A percentile compares a stretch with the other conserved stretches of the same genome.
phyloP scores from a whole-genome alignment of 805 yeast genomes.

The Yamadazyma paraphyllophila region DNA sequence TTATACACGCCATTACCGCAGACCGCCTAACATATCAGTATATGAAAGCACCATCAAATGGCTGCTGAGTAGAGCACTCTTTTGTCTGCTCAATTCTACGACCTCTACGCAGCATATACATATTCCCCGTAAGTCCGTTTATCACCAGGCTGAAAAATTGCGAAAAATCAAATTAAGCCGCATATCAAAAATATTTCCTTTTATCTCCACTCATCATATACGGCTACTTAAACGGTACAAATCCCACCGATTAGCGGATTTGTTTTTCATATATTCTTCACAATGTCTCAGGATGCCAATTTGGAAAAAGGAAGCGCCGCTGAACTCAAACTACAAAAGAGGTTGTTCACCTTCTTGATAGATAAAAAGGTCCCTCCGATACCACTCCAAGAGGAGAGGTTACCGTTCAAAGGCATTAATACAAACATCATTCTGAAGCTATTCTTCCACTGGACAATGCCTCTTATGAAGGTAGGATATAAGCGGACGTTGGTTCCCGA shows the following conservation, averaged over 20 bases:
- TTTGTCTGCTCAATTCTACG: too few relatives aligned
- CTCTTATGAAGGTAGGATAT: slow-evolving; percentile 60
- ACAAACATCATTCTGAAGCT: slow-evolving; percentile 38
- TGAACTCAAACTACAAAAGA: slow-evolving; percentile 24
- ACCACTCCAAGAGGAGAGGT: slow-evolving; percentile 49
- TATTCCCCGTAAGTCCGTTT: not conserved
- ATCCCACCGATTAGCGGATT: not conserved
- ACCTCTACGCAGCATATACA: not conserved
- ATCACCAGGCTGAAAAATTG: not conserved
- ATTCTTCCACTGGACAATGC: slow-evolving; percentile 63
- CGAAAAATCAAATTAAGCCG: not conserved
- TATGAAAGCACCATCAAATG: too few relatives aligned
- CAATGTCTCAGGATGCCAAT: not conserved
- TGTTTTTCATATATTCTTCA: not conserved
- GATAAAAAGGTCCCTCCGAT: slow-evolving; percentile 46
- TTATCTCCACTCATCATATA: not conserved
- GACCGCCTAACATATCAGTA: too few relatives aligned
- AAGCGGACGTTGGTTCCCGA: slow-evolving; percentile 60
- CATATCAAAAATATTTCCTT: not conserved
- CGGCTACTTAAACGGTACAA: not conserved
- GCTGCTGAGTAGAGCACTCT: too few relatives aligned
- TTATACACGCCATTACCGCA: too few relatives aligned
- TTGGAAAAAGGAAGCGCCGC: not conserved
- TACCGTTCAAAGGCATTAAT: slow-evolving; percentile 32
- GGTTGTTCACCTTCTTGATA: slow-evolving; percentile 47